Base-by-base conservation (phyloP, 2,329 filamentous ascomycete genomes). In the Orbilia oligospora region DNA sequence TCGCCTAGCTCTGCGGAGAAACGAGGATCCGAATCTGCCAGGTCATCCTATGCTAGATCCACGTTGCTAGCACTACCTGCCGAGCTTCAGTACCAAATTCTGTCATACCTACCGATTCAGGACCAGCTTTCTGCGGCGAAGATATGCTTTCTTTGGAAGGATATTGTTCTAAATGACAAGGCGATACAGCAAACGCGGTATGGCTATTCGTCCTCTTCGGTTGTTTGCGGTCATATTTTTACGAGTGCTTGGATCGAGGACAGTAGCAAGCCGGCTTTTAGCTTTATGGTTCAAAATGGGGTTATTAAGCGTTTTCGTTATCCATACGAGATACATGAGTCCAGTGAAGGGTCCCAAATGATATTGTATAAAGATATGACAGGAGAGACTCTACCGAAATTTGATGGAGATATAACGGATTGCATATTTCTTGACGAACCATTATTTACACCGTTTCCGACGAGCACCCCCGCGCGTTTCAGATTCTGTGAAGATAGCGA, bases 371-470 rank as follows among this genome's bases (percentile, higher is more conserved):
- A 38, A 6, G 36, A 38, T 38, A 38, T 10, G 8, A 14, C 8
- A 14, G 38, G 38, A 14, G 12, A 16, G 16, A 41, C 63, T 55
- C 14, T 10, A 1, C 14, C 3, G 24, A 14, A 8, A 44, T 12
- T 22, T 14, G 10, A 2, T 44, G 44, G 53, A 5, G 63, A 68
- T 63, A 53, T 69, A 3, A n/a, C 30, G 5, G 44, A 69, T 24
- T 64, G 44, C n/a, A 14, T 41, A 18, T 68, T 75, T 33, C 33
- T 75, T 3, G 63, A 69, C 20, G 71, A 75, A 16, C 71, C 64
- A 1, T 5, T 75, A 4, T 68, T 75, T n/a, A 5, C 56, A 27
- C 14, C 56, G 3, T 55, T n/a, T 18, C 24, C 5, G 36, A 44
- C 12, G 12, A 14, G 9, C 16, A 3, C 2, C 16, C 20, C 12